phyloP scores from a whole-genome alignment of 2,329 filamentous ascomycete genomes.

The Diaporthe vaccinii region DNA sequence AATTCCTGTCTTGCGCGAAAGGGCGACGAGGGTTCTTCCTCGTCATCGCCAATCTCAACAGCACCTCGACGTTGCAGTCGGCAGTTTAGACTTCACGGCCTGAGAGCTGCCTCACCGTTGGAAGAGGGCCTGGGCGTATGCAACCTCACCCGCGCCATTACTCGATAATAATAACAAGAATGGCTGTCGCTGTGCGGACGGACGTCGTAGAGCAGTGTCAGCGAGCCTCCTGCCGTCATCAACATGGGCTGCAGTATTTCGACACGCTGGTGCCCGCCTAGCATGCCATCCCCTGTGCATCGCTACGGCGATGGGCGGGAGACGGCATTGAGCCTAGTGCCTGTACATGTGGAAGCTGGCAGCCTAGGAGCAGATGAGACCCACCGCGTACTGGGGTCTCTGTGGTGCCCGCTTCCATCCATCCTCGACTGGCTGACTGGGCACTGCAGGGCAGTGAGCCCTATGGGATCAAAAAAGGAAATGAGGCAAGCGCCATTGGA shows the following conservation, averaged over 20 bases:
- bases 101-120: conserved; percentile 20
- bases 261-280: conserved; percentile 15
- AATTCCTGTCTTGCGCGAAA: conserved; percentile 13
- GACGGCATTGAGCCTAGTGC: not conserved
- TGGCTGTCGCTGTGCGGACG: not conserved
- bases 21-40: not conserved
- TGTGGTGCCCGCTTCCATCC: conserved; percentile 5
- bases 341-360: conserved; percentile 1
- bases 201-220: not conserved
- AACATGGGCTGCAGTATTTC: not conserved
- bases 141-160: conserved; percentile 1
- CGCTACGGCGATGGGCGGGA: not conserved
- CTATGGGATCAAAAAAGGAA: conserved; percentile 18
- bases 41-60: conserved; percentile 30
- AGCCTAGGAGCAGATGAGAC: conserved; percentile 9
- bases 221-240: not conserved
- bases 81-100: conserved; percentile 17
- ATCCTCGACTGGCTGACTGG: conserved; percentile 6
- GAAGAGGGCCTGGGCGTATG: not conserved
- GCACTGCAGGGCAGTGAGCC: not conserved
- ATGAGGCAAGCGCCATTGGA: conserved; percentile 19
- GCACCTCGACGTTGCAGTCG: conserved; percentile 16
- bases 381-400: conserved; percentile 8
- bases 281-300: conserved; percentile 16
- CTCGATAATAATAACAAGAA: conserved; percentile 1